Evolutionary conservation across 2,329 filamentous ascomycete species (phyloP).

Genomic region (Fusarium compactum): DNA sequence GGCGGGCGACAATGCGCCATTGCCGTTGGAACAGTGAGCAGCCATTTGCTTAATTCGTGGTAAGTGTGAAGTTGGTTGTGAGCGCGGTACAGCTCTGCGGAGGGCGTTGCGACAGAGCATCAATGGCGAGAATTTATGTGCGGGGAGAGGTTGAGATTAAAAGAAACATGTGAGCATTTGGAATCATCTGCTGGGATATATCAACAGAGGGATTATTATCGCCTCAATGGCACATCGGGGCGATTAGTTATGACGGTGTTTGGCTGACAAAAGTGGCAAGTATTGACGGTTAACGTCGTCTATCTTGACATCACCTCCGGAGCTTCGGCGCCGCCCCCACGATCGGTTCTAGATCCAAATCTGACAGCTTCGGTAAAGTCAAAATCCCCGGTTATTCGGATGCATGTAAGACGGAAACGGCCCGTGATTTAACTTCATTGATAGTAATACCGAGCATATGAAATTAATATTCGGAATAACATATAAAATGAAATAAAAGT

Average conservation of each 20-base stretch:
- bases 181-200: slow-evolving; percentile 14
- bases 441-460: background rate
- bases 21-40: slow-evolving; percentile 51
- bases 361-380: background rate
- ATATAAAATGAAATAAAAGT: background rate
- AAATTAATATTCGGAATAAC: background rate
- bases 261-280: slow-evolving; percentile 42
- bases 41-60: slow-evolving; percentile 50
- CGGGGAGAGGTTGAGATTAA: slow-evolving; percentile 5
- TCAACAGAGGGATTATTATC: background rate
- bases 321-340: slow-evolving; percentile 29
- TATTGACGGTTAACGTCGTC: slow-evolving; percentile 22
- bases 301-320: slow-evolving; percentile 43
- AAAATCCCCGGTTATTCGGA: slow-evolving; percentile 23
- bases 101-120: slow-evolving; percentile 53
- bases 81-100: slow-evolving; percentile 49
- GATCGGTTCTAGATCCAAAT: slow-evolving; percentile 1
- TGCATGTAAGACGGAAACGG: slow-evolving; percentile 32
- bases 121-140: slow-evolving; percentile 38
- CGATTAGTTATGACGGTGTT: slow-evolving; percentile 3
- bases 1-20: slow-evolving; percentile 38
- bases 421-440: slow-evolving; percentile 14
- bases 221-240: slow-evolving; percentile 1
- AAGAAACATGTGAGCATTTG: slow-evolving; percentile 17
- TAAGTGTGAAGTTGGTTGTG: slow-evolving; percentile 38